Conservation (phyloP, 2,329 filamentous ascomycete genomes). For the Epichloe uncinata region DNA sequence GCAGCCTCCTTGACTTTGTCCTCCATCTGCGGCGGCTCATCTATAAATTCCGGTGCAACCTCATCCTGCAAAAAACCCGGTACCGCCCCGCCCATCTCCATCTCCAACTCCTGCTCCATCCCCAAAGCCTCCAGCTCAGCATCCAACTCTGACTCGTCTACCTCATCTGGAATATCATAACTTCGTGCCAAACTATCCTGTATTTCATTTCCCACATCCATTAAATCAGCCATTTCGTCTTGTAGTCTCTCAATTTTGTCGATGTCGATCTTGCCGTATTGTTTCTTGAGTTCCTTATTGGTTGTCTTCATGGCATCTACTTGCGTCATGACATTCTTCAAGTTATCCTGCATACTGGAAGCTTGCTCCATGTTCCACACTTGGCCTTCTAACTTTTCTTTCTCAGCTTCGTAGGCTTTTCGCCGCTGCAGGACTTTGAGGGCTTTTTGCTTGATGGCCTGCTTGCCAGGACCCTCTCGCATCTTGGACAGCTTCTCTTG, state of each 20-base stretch:
- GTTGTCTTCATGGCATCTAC: slow-evolving; percentile 96
- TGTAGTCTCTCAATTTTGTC: slow-evolving; percentile 96
- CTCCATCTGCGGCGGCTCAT: slow-evolving; percentile 65
- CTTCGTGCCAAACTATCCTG: slow-evolving; percentile 84
- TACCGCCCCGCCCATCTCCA: slow-evolving; percentile 48
- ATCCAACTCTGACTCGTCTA: slow-evolving; percentile 92
- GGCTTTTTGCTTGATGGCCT: slow-evolving; percentile 83
- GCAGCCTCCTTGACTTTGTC: slow-evolving; percentile 75
- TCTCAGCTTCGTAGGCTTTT: slow-evolving; percentile 87
- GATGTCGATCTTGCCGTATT: slow-evolving; percentile 95
- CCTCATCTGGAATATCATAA: slow-evolving; percentile 93
- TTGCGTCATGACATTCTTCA: slow-evolving; percentile 97
- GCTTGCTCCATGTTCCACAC: slow-evolving; percentile 99
- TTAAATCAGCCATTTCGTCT: slow-evolving; percentile 96
- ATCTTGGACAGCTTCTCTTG: slow-evolving; percentile 80
- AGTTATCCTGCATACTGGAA: slow-evolving; percentile 95
- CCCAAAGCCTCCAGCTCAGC: slow-evolving; percentile 91
- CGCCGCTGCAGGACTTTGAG: slow-evolving; percentile 87
- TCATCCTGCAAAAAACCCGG: slow-evolving; percentile 87
- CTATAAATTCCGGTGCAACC: slow-evolving; percentile 75
- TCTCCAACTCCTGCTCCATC: slow-evolving; percentile 83
- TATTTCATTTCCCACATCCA: slow-evolving; percentile 97
- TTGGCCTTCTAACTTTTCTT: slow-evolving; percentile 85
- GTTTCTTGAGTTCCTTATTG: slow-evolving; percentile 80
- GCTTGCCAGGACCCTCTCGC: slow-evolving; percentile 91